phyloP scores from a whole-genome alignment of 768 basidiomycete species.

The Erythrobasidium yunnanense region DNA sequence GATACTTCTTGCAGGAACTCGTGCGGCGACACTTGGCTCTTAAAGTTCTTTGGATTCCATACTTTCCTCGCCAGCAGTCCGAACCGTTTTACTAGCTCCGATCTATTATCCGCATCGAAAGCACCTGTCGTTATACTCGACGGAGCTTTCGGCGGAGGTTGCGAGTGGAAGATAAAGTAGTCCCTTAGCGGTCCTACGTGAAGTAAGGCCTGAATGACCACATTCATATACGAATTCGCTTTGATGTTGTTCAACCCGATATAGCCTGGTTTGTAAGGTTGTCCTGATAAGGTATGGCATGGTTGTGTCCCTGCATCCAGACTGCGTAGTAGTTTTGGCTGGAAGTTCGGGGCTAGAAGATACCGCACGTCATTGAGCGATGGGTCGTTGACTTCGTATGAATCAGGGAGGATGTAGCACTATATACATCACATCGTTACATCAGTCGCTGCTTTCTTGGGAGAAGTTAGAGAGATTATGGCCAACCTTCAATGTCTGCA shows the following conservation, averaged over 20 bases:
- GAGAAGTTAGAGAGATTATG: neutral
- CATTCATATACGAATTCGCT: conserved; percentile 92
- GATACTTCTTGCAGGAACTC: conserved; percentile 96
- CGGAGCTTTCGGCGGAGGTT: conserved; percentile 14
- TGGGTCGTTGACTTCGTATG: conserved; percentile 90
- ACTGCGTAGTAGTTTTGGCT: conserved; percentile 45
- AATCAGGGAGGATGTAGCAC: conserved; percentile 96
- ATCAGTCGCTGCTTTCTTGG: no score
- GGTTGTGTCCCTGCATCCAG: conserved; percentile 51
- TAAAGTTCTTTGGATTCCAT: conserved; percentile 94
- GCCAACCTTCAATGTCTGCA: conserved; percentile 76
- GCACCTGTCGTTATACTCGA: conserved; percentile 6
- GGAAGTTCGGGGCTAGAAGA: conserved; percentile 81
- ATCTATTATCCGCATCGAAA: conserved; percentile 16
- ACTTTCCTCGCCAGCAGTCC: conserved; percentile 77
- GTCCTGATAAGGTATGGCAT: conserved; percentile 71
- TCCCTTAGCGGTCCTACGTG: conserved; percentile 84
- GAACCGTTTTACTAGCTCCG: conserved; percentile 80
- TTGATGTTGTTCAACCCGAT: conserved; percentile 98
- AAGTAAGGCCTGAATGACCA: conserved; percentile 82
- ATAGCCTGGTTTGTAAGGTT: conserved; percentile 80
- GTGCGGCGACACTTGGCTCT: conserved; percentile 96
- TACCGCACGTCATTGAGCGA: conserved; percentile 89
- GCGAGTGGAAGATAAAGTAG: conserved; percentile 56
- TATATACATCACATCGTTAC: conserved; percentile 43